These are phyloP conservation scores for Comarum palustre DNA, from an alignment of 306 rosid species.

Conservation along the genomic window DNA sequence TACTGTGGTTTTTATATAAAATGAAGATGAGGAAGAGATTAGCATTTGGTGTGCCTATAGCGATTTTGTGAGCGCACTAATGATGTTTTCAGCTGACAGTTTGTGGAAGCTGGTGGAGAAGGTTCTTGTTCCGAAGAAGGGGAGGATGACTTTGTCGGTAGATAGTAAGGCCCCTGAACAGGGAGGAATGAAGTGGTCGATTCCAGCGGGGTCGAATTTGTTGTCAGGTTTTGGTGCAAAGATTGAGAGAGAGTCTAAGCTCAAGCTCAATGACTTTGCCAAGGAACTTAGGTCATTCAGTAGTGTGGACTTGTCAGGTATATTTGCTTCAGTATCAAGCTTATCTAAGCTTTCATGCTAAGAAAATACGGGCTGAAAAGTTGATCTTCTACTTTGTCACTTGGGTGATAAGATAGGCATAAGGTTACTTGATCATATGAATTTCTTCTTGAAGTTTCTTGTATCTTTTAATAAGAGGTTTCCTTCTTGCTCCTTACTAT, in stretches of 20 bases:
- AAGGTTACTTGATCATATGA: not conserved
- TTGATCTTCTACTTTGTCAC: not conserved
- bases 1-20: not conserved
- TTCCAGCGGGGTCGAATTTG: constrained; percentile 73
- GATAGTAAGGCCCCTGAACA: constrained; percentile 51
- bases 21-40: not conserved
- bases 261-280: constrained; percentile 86
- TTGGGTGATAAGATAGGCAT: not conserved
- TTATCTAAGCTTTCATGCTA: not conserved
- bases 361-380: not conserved
- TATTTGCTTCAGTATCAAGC: constrained; percentile 8
- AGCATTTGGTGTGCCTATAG: not conserved
- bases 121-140: constrained; percentile 55
- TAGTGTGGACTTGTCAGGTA: constrained; percentile 93
- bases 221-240: constrained; percentile 63
- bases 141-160: constrained; percentile 38
- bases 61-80: constrained; percentile 38
- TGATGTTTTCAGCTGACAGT: constrained; percentile 82
- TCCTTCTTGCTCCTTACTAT: not conserved
- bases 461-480: not conserved
- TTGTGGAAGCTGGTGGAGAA: constrained; percentile 93
- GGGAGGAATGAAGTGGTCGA: constrained; percentile 83
- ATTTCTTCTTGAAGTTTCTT: constrained; percentile 3
- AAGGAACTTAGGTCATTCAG: constrained; percentile 77
- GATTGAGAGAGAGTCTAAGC: constrained; percentile 79